These are phyloP conservation scores for Globisporangium sylvaticum DNA, from an alignment of 352 stramenopile genomes.

Conservation along the genomic window DNA sequence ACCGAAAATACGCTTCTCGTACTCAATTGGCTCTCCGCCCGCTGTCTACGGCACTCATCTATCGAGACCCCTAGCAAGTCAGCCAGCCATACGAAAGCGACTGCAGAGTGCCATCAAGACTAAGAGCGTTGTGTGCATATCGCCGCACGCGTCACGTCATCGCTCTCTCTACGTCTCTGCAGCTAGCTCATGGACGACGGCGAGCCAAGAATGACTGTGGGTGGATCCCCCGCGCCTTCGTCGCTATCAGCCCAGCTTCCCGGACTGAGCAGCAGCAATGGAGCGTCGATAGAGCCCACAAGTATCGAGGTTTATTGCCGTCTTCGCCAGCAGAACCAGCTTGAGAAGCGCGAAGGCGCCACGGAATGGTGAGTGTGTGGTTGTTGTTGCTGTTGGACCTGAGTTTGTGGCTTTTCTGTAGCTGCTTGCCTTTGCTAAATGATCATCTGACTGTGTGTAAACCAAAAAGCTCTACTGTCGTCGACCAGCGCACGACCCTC, in stretches of 20 bases:
- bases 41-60: not conserved
- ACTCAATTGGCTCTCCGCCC: too few relatives aligned
- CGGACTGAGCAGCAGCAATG: not conserved
- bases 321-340: constrained; percentile 69
- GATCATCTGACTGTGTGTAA: not conserved
- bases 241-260: not conserved
- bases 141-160: not conserved
- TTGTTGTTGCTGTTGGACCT: not conserved
- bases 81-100: not conserved
- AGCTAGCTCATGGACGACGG: constrained; percentile 1
- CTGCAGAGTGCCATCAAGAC: not conserved
- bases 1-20: not conserved
- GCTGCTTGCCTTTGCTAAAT: not conserved
- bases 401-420: not conserved
- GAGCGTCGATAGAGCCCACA: constrained; percentile 5
- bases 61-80: not conserved
- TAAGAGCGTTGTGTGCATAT: not conserved
- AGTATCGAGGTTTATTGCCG: constrained; percentile 80
- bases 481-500: constrained; percentile 53
- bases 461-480: constrained; percentile 41
- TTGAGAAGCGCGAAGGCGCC: constrained; percentile 61
- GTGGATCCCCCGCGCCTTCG: constrained; percentile 1
- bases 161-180: not conserved
- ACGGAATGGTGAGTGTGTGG: constrained; percentile 39
- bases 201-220: constrained; percentile 14